phyloP scores from a whole-genome alignment of 306 rosid species.

The Erythrophleum fordii region DNA sequence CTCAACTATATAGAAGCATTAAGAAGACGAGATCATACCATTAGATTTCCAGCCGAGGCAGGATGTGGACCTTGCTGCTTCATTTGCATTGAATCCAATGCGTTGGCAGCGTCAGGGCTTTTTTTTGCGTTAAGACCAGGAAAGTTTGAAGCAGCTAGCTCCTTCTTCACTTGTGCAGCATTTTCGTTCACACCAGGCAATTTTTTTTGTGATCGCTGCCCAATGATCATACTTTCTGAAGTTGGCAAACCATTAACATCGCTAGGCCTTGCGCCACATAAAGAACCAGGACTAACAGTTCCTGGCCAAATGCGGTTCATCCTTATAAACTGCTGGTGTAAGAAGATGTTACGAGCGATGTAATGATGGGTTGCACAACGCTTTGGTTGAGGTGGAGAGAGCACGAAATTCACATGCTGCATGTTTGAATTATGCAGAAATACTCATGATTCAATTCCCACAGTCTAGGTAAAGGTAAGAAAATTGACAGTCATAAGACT shows the following conservation, averaged over 20 bases:
- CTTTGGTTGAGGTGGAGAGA: constrained; percentile 51
- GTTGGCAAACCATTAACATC: constrained; percentile 36
- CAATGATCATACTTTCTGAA: constrained; percentile 38
- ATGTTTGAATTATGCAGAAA: constrained; percentile 31
- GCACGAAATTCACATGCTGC: constrained; percentile 53
- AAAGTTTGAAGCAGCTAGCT: constrained; percentile 35
- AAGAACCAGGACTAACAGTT: constrained; percentile 46
- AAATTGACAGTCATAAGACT: not conserved
- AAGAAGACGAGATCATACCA: constrained; percentile 56
- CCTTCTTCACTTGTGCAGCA: constrained; percentile 32
- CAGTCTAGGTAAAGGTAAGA: not conserved
- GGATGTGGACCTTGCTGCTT: constrained; percentile 56
- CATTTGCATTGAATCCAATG: constrained; percentile 44
- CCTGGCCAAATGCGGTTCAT: constrained; percentile 41
- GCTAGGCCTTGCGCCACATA: constrained; percentile 48
- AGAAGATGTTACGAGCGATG: constrained; percentile 69
- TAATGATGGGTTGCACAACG: constrained; percentile 71
- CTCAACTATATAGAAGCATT: constrained; percentile 18
- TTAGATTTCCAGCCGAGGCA: constrained; percentile 40
- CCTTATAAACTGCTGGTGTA: constrained; percentile 59
- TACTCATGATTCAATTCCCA: constrained; percentile 10
- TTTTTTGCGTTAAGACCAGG: constrained; percentile 41
- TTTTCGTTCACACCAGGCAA: constrained; percentile 39
- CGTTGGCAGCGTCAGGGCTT: constrained; percentile 39
- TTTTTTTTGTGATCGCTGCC: constrained; percentile 48